Conservation (phyloP, 2,329 filamentous ascomycete species). For the Pseudogymnoascus sp. region DNA sequence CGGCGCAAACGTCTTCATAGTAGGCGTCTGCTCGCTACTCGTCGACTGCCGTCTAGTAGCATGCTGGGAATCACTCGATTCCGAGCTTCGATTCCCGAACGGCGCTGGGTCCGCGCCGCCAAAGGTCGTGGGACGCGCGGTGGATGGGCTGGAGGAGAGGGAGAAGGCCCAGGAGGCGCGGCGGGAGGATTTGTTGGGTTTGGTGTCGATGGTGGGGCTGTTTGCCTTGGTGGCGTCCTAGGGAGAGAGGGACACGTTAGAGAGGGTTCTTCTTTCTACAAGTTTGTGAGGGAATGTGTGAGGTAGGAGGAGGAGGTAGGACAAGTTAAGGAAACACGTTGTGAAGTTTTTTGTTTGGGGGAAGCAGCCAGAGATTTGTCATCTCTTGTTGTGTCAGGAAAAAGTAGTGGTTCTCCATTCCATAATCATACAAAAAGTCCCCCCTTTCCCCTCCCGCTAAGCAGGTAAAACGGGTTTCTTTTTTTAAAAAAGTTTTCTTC, state of each 20-base stretch:
- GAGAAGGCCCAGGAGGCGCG: background rate
- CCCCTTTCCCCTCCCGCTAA: slow-evolving; percentile 1
- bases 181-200: background rate
- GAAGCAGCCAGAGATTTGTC: background rate
- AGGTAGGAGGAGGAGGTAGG: background rate
- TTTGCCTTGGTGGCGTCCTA: background rate
- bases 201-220: background rate
- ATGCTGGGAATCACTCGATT: background rate
- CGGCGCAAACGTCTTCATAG: background rate
- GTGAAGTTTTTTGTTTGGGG: background rate
- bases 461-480: slow-evolving; percentile 3
- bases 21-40: background rate
- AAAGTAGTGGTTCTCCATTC: background rate
- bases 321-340: background rate
- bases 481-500: background rate
- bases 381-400: background rate
- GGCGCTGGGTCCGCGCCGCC: background rate
- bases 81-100: background rate
- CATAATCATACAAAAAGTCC: slow-evolving; percentile 3
- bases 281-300: background rate
- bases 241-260: background rate
- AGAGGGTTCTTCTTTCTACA: background rate
- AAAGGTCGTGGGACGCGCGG: background rate
- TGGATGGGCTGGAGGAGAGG: background rate
- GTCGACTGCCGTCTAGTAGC: background rate